Evolutionary conservation across 306 rosid genomes (phyloP).

Genomic region (Rosa lucieae): DNA sequence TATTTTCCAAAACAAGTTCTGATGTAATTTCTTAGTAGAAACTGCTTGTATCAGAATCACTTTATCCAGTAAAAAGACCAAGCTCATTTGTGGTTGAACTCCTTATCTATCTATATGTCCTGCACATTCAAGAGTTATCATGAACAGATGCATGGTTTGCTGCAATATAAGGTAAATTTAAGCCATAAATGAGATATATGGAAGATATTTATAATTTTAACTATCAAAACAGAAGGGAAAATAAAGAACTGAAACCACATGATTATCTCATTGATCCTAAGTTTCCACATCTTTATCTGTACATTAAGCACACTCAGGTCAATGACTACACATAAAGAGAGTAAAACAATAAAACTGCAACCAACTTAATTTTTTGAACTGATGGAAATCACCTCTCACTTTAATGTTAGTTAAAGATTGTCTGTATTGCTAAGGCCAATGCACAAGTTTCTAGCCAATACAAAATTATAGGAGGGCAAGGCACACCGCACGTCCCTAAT

Average conservation of each 20-base stretch:
- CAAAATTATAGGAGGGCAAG: too few species aligned
- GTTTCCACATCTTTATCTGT: background rate
- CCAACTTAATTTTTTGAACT: background rate
- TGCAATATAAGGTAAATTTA: background rate
- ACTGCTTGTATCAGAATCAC: constrained; percentile 38
- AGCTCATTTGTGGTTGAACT: constrained; percentile 26
- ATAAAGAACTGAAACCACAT: background rate
- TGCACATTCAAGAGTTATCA: background rate
- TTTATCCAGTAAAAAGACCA: constrained; percentile 30
- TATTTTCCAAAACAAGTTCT: constrained; percentile 16
- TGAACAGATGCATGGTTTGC: constrained; percentile 1
- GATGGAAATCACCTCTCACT: background rate
- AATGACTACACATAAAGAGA: background rate
- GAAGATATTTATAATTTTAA: background rate
- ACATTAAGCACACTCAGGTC: background rate
- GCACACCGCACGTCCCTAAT: background rate
- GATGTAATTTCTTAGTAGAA: constrained; percentile 34
- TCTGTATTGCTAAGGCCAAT: background rate
- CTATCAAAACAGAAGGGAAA: background rate
- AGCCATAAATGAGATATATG: background rate
- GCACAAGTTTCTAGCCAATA: background rate
- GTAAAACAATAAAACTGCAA: background rate
- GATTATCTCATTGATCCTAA: background rate
- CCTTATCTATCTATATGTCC: background rate
- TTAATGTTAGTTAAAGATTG: background rate